These are phyloP conservation scores for Amanita phalloides DNA, from an alignment of 768 basidiomycete genomes.

Conservation along the genomic window DNA sequence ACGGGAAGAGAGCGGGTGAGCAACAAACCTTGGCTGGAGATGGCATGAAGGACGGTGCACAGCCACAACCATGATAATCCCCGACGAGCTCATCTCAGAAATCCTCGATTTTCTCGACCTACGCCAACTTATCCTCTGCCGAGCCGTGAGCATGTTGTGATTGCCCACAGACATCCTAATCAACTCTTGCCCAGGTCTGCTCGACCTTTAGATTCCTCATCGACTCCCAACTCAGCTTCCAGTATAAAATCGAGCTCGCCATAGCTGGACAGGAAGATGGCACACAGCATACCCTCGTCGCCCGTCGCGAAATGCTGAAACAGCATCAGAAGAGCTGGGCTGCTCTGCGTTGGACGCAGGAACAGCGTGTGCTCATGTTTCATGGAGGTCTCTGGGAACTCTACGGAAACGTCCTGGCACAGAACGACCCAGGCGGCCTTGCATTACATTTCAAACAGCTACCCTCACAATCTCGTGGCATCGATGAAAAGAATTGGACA, in stretches of 20 bases:
- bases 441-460: slow-evolving; percentile 33
- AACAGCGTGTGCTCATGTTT: slow-evolving; percentile 25
- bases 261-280: slow-evolving; percentile 5
- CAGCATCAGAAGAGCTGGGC: slow-evolving; percentile 12
- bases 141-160: slow-evolving; percentile 5
- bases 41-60: neutral
- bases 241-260: slow-evolving; percentile 10
- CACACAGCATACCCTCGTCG: slow-evolving; percentile 24
- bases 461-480: slow-evolving; percentile 37
- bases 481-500: slow-evolving; percentile 34
- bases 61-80: neutral
- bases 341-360: slow-evolving; percentile 22
- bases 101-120: slow-evolving; percentile 7
- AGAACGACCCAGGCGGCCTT: slow-evolving; percentile 17
- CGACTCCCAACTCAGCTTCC: slow-evolving; percentile 1
- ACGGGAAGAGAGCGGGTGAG: neutral
- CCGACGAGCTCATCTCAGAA: slow-evolving; percentile 1
- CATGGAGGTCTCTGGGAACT: slow-evolving; percentile 44
- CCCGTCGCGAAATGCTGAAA: slow-evolving; percentile 5
- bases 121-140: slow-evolving; percentile 4
- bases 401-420: slow-evolving; percentile 45
- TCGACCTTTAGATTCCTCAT: neutral
- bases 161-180: neutral
- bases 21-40: slow-evolving; percentile 2
- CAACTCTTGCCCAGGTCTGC: neutral